Conservation (phyloP, 1,139 yeast species). For the Kodamaea sp. region DNA sequence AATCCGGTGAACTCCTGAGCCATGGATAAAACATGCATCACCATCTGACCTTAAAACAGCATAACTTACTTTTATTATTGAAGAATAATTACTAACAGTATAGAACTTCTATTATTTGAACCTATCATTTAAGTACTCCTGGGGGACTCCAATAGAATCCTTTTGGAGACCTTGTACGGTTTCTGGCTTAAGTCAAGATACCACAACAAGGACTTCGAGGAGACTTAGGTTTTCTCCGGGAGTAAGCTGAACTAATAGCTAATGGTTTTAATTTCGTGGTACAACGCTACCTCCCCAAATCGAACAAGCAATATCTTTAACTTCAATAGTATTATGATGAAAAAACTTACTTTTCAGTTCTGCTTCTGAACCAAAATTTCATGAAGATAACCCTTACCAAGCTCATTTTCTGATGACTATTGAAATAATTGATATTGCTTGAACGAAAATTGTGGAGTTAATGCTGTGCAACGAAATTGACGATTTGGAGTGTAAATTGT, state of each 20-base stretch:
- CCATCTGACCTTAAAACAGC: slow-evolving; percentile 63
- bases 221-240: slow-evolving; percentile 7
- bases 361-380: slow-evolving; percentile 77
- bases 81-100: no score
- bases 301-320: no score
- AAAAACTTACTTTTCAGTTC: slow-evolving; percentile 66
- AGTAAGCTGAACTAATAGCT: no score
- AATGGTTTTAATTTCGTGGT: no score
- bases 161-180: slow-evolving; percentile 6
- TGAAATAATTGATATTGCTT: neutral
- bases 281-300: no score
- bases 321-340: slow-evolving; percentile 50
- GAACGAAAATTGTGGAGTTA: no score
- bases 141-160: slow-evolving; percentile 5
- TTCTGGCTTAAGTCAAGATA: no score
- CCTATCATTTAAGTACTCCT: slow-evolving; percentile 1
- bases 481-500: no score
- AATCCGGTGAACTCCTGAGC: slow-evolving; percentile 67
- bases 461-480: no score
- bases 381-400: slow-evolving; percentile 66
- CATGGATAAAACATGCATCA: slow-evolving; percentile 83
- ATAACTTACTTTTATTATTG: no score
- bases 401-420: slow-evolving; percentile 29
- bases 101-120: no score
- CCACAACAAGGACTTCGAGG: slow-evolving; percentile 4